Conservation (phyloP, 768 basidiomycete species). For the Tulasnella sp. region DNA sequence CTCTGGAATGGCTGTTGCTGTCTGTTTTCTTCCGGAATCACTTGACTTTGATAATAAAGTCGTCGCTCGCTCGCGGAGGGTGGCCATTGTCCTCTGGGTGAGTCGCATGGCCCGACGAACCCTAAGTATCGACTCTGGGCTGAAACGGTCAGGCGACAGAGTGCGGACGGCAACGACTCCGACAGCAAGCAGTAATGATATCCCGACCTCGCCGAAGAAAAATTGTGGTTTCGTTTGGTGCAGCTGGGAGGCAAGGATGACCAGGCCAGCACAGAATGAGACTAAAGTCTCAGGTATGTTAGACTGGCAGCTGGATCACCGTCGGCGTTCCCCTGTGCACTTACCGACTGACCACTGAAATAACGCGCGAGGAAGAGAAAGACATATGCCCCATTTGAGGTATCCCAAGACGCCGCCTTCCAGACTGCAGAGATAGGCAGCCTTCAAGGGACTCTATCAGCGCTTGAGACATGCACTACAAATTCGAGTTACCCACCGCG, state of each 20-base stretch:
- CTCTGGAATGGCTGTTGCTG: background rate
- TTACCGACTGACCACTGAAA: background rate
- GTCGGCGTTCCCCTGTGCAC: background rate
- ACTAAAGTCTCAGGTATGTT: background rate
- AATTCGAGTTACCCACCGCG: background rate
- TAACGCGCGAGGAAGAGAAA: background rate
- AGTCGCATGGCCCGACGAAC: background rate
- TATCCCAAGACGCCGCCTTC: background rate
- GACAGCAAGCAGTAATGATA: background rate
- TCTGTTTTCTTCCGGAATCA: background rate
- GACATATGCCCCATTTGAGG: background rate
- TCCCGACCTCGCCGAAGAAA: background rate
- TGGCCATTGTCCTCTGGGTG: background rate
- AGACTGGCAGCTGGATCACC: background rate
- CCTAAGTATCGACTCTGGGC: background rate
- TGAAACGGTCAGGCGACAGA: background rate
- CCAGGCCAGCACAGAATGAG: background rate
- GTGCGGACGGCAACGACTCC: background rate
- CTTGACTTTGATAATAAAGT: background rate
- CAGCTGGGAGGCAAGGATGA: background rate
- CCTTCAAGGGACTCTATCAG: background rate
- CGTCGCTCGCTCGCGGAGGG: background rate
- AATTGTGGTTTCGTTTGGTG: background rate
- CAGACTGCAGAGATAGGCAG: background rate
- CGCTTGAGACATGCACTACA: background rate